Conservation (phyloP, 345 rosid genomes). For the Boechera divaricarpa region DNA sequence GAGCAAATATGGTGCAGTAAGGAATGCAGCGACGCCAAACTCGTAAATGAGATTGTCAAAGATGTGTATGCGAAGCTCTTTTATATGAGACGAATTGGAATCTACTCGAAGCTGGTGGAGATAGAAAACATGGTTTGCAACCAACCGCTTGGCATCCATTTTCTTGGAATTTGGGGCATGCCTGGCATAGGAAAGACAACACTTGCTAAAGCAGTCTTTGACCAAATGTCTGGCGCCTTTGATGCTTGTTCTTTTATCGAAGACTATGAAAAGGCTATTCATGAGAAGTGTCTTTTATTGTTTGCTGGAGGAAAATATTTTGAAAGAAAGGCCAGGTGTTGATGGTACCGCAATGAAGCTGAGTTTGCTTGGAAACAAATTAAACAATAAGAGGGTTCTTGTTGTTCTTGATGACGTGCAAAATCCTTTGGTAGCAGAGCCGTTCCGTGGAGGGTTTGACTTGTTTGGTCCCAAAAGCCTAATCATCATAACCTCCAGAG, state of each 20-base stretch:
- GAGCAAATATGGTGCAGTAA: background rate
- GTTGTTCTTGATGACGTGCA: conserved; percentile 21
- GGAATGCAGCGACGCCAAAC: conserved; percentile 10
- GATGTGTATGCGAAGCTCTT: conserved; percentile 4
- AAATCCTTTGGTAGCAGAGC: background rate
- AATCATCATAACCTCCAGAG: conserved; percentile 3
- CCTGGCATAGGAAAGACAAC: conserved; percentile 28
- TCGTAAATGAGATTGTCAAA: conserved; percentile 16
- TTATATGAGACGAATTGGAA: background rate
- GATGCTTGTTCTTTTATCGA: conserved; percentile 14
- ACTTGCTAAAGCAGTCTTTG: conserved; percentile 24
- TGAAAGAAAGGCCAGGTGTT: background rate
- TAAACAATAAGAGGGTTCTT: background rate
- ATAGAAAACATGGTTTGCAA: conserved; percentile 5
- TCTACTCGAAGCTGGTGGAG: conserved; percentile 13
- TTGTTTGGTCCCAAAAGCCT: background rate
- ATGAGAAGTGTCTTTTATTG: conserved; percentile 8
- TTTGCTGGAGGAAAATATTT: background rate
- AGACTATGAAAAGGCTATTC: background rate
- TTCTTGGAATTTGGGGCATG: conserved; percentile 29
- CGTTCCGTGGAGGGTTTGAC: background rate
- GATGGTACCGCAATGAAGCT: background rate
- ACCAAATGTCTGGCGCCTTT: background rate
- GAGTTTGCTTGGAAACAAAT: background rate
- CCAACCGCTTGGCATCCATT: background rate